Conservation (phyloP, 2,329 filamentous ascomycete species). For the Parastagonospora avenae region DNA sequence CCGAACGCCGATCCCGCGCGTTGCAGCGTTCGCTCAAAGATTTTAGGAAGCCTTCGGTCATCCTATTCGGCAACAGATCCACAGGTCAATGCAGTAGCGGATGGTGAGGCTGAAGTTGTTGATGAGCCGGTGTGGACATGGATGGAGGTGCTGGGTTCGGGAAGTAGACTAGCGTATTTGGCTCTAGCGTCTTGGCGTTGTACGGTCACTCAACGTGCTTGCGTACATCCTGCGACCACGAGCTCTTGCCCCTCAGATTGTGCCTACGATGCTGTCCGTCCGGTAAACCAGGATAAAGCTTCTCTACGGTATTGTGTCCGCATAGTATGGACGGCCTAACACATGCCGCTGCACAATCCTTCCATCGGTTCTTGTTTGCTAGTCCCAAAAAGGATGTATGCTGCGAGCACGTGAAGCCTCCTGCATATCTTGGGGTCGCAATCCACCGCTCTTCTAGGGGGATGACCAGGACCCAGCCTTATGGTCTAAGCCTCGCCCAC, state of each 20-base stretch:
- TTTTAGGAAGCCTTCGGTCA: neutral
- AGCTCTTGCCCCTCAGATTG: too few species aligned
- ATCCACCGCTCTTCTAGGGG: constrained; percentile 15
- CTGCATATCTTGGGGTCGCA: constrained; percentile 4
- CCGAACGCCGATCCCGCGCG: neutral
- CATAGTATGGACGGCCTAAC: neutral
- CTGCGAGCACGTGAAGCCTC: constrained; percentile 27
- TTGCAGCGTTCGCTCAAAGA: neutral
- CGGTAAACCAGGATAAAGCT: too few species aligned
- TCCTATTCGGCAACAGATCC: neutral
- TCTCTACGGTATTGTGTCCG: too few species aligned
- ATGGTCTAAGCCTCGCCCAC: constrained; percentile 15
- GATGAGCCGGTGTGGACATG: neutral
- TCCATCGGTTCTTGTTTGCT: too few species aligned
- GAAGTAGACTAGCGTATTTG: too few species aligned
- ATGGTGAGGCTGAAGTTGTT: neutral
- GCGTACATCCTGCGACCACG: too few species aligned
- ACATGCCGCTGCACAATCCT: constrained; percentile 1
- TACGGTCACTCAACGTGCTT: too few species aligned
- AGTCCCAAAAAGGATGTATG: constrained; percentile 18
- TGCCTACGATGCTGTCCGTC: too few species aligned
- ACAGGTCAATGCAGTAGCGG: neutral
- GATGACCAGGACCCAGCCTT: constrained; percentile 10
- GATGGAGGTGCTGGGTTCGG: neutral
- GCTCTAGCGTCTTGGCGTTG: too few species aligned